Evolutionary conservation across 2,329 filamentous ascomycete species (phyloP).

Genomic region (Shiraia bambusicola): DNA sequence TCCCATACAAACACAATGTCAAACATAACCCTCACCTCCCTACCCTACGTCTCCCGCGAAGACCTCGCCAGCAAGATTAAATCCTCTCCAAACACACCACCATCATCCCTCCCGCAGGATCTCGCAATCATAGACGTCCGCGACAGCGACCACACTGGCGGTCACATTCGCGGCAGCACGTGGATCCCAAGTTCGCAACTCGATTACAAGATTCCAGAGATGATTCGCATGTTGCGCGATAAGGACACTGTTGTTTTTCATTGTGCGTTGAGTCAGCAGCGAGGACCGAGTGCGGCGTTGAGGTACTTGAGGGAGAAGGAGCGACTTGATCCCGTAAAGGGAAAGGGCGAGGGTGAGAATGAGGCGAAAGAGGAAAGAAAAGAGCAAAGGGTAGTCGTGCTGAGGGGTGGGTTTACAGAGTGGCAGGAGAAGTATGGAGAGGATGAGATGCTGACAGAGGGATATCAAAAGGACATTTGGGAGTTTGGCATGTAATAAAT

Average conservation of each 20-base stretch:
- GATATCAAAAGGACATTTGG: constrained; percentile 84
- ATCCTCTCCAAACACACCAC: constrained; percentile 19
- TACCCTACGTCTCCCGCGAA: constrained; percentile 67
- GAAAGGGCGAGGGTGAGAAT: constrained; percentile 15
- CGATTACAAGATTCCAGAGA: constrained; percentile 74
- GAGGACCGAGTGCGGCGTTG: constrained; percentile 82
- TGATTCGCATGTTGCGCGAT: constrained; percentile 74
- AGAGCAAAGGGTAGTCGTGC: constrained; percentile 73
- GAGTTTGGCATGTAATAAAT: constrained; percentile 48
- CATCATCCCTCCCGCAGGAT: constrained; percentile 44
- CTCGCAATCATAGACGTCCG: constrained; percentile 81
- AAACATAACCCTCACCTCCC: constrained; percentile 61
- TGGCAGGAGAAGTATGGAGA: constrained; percentile 86
- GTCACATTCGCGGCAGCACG: constrained; percentile 76
- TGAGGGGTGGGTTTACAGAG: constrained; percentile 79
- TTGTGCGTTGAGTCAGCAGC: constrained; percentile 87
- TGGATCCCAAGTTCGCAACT: constrained; percentile 75
- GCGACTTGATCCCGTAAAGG: constrained; percentile 43
- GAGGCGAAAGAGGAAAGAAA: constrained; percentile 18
- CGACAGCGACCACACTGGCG: constrained; percentile 86
- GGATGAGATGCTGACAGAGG: constrained; percentile 80
- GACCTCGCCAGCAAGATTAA: constrained; percentile 58
- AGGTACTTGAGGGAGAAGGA: constrained; percentile 74
- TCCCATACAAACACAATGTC: constrained; percentile 10
- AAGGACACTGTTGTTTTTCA: constrained; percentile 91